Evolutionary conservation across 73 alveolate species (phyloP).

Genomic region (Paramecium bursaria): DNA sequence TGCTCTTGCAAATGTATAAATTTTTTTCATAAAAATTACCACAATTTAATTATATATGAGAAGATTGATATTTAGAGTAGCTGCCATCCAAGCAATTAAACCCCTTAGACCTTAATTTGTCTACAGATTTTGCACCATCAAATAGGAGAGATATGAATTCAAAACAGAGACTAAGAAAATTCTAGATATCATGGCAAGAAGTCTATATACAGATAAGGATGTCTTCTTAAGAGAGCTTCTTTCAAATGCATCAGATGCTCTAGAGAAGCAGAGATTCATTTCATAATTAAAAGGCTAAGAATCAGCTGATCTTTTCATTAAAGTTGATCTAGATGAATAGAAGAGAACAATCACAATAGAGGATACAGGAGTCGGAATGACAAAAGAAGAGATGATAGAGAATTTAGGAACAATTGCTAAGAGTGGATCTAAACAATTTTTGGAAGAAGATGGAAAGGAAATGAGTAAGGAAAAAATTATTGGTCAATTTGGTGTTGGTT

Average conservation of each 20-base stretch:
- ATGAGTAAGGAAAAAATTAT: slow-evolving; percentile 76
- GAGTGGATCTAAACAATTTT: slow-evolving; percentile 77
- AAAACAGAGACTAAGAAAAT: slow-evolving; percentile 85
- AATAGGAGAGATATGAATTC: slow-evolving; percentile 66
- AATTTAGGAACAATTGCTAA: slow-evolving; percentile 86
- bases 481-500: slow-evolving; percentile 90
- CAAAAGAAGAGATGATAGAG: slow-evolving; percentile 77
- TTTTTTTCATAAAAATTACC: neutral
- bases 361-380: slow-evolving; percentile 87
- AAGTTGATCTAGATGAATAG: slow-evolving; percentile 72
- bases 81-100: neutral
- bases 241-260: slow-evolving; percentile 85
- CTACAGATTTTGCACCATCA: neutral
- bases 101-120: neutral
- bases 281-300: slow-evolving; percentile 42
- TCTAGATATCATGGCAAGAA: slow-evolving; percentile 85
- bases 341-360: slow-evolving; percentile 73
- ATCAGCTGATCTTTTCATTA: slow-evolving; percentile 72
- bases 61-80: neutral
- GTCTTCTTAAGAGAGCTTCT: slow-evolving; percentile 83
- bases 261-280: slow-evolving; percentile 82
- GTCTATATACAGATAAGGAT: slow-evolving; percentile 85
- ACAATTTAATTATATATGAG: neutral
- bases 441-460: slow-evolving; percentile 73
- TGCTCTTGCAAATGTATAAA: too few relatives aligned